Conservation (phyloP, 495 filamentous ascomycete genomes). For the Pseudevernia furfuracea region DNA sequence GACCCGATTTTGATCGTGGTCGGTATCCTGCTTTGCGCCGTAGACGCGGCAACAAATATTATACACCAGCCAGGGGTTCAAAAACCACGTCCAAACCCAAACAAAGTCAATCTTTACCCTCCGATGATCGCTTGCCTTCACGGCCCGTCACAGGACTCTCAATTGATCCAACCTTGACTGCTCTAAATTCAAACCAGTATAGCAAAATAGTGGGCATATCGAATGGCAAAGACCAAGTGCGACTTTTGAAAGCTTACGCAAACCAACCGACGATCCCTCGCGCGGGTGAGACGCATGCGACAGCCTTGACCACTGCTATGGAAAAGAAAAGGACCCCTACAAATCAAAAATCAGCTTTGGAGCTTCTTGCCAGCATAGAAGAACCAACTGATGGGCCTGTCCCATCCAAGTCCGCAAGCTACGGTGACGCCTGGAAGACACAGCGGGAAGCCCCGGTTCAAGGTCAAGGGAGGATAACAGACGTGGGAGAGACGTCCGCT, state of each 20-base stretch:
- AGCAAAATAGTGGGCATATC: neutral
- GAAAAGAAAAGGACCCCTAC: neutral
- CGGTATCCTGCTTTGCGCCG: conserved; percentile 19
- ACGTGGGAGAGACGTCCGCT: neutral
- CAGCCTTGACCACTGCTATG: neutral
- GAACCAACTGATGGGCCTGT: neutral
- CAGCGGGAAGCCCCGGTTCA: neutral
- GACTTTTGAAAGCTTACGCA: neutral
- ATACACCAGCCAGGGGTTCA: conserved; percentile 1
- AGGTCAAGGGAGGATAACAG: neutral
- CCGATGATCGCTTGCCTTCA: neutral
- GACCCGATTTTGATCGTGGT: conserved; percentile 20
- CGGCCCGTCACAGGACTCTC: neutral
- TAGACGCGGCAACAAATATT: conserved; percentile 20
- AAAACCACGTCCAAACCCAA: neutral
- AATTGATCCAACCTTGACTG: neutral
- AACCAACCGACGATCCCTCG: neutral
- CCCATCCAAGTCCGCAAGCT: neutral
- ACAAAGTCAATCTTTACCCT: neutral
- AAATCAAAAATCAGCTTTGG: neutral
- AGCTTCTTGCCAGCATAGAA: conserved; percentile 3
- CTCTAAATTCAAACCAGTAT: neutral
- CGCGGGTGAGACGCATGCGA: neutral
- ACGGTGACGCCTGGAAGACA: neutral
- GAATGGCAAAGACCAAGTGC: neutral